Evolutionary conservation across 176 grass and related monocot species (phyloP), one percentile per base, ranked within the genome.

Genomic region (Avena eriantha): DNA sequence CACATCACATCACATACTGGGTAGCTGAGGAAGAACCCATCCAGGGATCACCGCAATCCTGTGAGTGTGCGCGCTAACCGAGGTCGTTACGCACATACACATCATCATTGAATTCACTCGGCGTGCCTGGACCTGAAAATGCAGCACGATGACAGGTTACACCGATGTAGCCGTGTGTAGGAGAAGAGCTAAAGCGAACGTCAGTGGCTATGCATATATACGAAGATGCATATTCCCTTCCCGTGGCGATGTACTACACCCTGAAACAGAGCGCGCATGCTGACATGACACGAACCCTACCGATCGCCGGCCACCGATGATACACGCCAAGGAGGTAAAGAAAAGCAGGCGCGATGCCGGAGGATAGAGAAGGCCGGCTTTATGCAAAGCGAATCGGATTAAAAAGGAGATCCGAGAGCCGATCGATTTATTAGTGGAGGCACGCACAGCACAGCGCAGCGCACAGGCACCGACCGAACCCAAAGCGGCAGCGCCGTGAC

Each of bases 21-120:
- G 59, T 4, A 14, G 60, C 0, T 26, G 11, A 9, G 12, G 5
- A 29, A 64, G 59, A 63, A 60, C 58, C 6, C 45, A 47, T 10
- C 59, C 17, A 43, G 68, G 0, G 1, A 36, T 69, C 49, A 46
- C 65, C 24, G 15, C 35, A 29, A 86, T 71, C 34, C 11, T 4
- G 39, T 8, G 39, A 41, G 11, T 23, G 58, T 23, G 10, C 4
- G 46, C 16, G 13, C 49, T 47, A 72, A 33, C 9, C 46, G 21
- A 4, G 33, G 0, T 49, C 48, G 48, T 0, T 49, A 11, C 9
- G 2, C 9, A 10, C 48, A 49, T 11, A 46, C 29, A 13, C 81
- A 79, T 84, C 12, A 49, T 49, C 80, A 83, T 84, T 83, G 36
- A 78, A 79, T 79, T 88, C 39, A 5, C 23, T 21, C 53, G 29